A percentile compares a stretch with the other conserved stretches of the same genome.
These are phyloP conservation scores for Scleroderma citrinum DNA, from an alignment of 768 basidiomycete species.

Conservation along the genomic window DNA sequence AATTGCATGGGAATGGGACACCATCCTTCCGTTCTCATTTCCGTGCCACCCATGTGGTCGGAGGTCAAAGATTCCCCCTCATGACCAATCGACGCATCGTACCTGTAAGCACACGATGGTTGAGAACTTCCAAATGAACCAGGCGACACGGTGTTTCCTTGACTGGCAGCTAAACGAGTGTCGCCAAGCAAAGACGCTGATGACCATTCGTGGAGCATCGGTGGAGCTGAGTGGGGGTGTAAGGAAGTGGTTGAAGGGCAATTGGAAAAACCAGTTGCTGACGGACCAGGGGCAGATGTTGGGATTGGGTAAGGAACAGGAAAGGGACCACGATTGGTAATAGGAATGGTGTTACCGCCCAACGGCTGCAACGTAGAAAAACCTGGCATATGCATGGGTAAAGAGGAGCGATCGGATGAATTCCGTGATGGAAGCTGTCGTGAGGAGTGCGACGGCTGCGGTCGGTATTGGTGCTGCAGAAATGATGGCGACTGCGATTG, in stretches of 20 bases:
- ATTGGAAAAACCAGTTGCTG: background rate
- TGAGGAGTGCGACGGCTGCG: background rate
- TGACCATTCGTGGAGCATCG: background rate
- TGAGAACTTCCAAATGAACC: background rate
- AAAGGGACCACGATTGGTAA: background rate
- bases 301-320: background rate
- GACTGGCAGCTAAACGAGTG: background rate
- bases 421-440: background rate
- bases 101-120: background rate
- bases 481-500: conserved; percentile 10
- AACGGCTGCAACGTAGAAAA: background rate
- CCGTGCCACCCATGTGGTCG: background rate
- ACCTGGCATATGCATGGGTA: background rate
- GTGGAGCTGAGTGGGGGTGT: background rate
- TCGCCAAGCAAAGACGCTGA: background rate
- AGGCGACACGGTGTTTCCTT: background rate
- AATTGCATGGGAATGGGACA: background rate
- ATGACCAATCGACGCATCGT: background rate
- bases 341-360: background rate
- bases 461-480: background rate
- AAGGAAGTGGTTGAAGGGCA: background rate
- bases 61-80: background rate
- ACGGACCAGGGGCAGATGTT: background rate
- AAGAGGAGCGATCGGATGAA: background rate
- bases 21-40: background rate